Base-by-base conservation (phyloP, 2,329 filamentous ascomycete species). In the Penicillium janthinellum region DNA sequence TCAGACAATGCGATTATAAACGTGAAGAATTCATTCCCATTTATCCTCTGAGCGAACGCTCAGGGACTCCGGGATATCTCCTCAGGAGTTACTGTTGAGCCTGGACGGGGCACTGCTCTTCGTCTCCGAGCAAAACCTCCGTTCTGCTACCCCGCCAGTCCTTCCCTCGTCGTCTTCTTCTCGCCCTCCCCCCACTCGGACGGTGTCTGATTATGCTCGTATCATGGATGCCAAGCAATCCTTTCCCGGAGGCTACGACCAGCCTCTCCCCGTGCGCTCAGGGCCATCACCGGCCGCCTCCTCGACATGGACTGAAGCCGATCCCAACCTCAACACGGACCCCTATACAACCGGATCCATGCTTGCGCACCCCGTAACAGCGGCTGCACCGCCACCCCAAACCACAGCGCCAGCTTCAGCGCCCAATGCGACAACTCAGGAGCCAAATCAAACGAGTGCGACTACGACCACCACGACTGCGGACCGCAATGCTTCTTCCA, bases 161-260 rank as follows among this genome's bases (percentile, higher is more conserved):
- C 52, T 44, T 55, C 45, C 37, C 34, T 35, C 56, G 37, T 39
- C 17, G 10, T 38, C 31, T 7, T 37, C 20, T 20, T 15, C 14
- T 12, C 39, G 4, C 34, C 10, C 20, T 52, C 14, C 5, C 15
- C 12, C 37, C 14, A 10, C 20, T 14, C 25, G 17, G 34, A 22
- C 28, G 28, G 31, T n/a, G 39, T 42, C 45, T 35, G 17, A 28
- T 63, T 64, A 58, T 52, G 60, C 56, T 61, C 63, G 63, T 12
- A 63, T 64, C 56, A 75, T 76, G 74, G 71, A 75, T 58, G 65
- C 71, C 70, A 70, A 75, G 25, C 47, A 68, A 56, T 56, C 60
- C 57, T 62, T 55, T 45, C 59, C 61, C 28, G 54, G 64, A 58
- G 59, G 63, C 34, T 66, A 70, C 57, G 67, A 73, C 61, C 68